A percentile compares a stretch with the other conserved stretches of the same genome.
phyloP scores from a whole-genome alignment of 257 asterid genomes.

The Solanum rostratum region DNA sequence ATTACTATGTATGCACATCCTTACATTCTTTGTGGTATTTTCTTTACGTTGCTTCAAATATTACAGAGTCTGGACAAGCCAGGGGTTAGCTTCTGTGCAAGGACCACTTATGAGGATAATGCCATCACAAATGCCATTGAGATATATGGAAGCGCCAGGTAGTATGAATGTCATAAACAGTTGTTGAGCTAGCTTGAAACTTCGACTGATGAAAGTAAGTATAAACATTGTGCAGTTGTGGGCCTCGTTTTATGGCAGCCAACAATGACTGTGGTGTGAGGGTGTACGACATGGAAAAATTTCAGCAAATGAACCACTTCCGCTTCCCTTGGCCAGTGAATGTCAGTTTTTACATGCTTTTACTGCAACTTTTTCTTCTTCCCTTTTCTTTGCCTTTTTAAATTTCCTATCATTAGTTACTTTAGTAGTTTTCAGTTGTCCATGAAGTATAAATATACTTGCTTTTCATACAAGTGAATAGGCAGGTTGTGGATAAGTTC shows the following conservation, averaged over 20 bases:
- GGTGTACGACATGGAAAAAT: conserved; percentile 63
- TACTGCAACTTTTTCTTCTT: not conserved
- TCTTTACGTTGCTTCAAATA: not conserved
- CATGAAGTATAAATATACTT: not conserved
- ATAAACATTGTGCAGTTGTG: conserved; percentile 35
- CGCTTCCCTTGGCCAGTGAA: conserved; percentile 75
- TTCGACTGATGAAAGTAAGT: not conserved
- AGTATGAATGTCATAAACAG: not conserved
- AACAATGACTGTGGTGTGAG: conserved; percentile 58
- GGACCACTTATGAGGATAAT: conserved; percentile 55
- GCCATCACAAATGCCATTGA: conserved; percentile 67
- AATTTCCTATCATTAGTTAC: not conserved
- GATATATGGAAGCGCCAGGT: conserved; percentile 46
- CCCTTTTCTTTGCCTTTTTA: not conserved
- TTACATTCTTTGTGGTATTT: not conserved
- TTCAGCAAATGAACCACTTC: conserved; percentile 54
- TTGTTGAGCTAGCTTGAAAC: not conserved
- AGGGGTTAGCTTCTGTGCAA: conserved; percentile 60
- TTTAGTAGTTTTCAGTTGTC: not conserved
- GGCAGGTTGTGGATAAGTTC: not conserved
- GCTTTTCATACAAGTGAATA: not conserved
- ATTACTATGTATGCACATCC: not conserved
- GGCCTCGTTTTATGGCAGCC: conserved; percentile 46
- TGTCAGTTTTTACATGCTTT: conserved; percentile 23
- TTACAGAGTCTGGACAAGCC: conserved; percentile 51